Evolutionary conservation across 495 filamentous ascomycete genomes (phyloP).

Genomic region (Penicillium fimorum): DNA sequence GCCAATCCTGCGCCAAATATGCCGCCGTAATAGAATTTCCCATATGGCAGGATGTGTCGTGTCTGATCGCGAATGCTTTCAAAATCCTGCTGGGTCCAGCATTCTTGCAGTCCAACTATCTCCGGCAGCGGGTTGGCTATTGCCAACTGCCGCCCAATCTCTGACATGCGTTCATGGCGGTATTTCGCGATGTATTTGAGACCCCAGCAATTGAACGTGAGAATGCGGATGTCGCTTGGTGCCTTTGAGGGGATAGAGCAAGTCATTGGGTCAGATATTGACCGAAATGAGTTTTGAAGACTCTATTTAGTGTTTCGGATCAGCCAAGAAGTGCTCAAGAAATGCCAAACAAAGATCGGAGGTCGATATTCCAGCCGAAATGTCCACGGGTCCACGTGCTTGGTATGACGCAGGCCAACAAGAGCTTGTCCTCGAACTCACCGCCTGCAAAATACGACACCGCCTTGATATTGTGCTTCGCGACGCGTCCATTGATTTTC

Average conservation of each 20-base stretch:
- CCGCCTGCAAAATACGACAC: slow-evolving; percentile 4
- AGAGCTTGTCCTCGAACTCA: not conserved
- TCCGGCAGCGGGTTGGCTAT: slow-evolving; percentile 65
- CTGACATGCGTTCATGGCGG: slow-evolving; percentile 73
- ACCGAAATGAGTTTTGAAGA: not conserved
- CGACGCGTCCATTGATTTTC: slow-evolving; percentile 17
- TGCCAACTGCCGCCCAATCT: slow-evolving; percentile 78
- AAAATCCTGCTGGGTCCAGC: slow-evolving; percentile 92
- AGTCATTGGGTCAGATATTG: slow-evolving; percentile 18
- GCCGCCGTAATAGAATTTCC: slow-evolving; percentile 89
- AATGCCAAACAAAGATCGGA: not conserved
- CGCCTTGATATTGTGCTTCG: slow-evolving; percentile 17
- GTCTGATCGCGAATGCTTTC: slow-evolving; percentile 74
- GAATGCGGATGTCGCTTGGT: slow-evolving; percentile 59
- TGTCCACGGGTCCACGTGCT: not conserved
- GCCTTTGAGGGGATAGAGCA: slow-evolving; percentile 21
- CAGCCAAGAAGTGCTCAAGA: not conserved
- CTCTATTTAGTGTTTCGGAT: not conserved
- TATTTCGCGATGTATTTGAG: slow-evolving; percentile 82
- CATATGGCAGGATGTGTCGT: slow-evolving; percentile 77
- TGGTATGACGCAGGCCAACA: slow-evolving; percentile 8
- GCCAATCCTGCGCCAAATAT: slow-evolving; percentile 87
- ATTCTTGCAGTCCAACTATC: slow-evolving; percentile 93
- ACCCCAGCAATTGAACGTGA: slow-evolving; percentile 96
- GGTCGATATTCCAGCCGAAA: not conserved